Conservation (phyloP, 345 rosid species). For the Ceriops decandra region DNA sequence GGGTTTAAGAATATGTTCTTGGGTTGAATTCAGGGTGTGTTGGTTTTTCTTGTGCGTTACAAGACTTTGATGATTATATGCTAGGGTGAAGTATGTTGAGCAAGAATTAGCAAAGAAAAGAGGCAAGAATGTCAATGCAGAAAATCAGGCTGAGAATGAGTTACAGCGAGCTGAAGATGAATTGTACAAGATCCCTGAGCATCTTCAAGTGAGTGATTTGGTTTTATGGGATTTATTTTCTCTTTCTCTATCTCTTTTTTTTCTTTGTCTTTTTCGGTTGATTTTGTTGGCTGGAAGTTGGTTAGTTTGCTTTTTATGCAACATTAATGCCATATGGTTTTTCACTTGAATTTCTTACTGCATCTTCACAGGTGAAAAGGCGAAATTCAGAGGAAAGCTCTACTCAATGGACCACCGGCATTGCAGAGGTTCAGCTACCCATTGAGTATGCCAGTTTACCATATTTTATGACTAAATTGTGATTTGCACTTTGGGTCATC, state of each 20-base stretch:
- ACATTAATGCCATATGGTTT: not conserved
- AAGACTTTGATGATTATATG: not conserved
- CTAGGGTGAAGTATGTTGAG: slow-evolving; percentile 77
- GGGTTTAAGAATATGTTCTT: no score
- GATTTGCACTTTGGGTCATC: slow-evolving; percentile 5
- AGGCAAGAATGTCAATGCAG: slow-evolving; percentile 52
- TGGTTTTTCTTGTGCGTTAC: not conserved
- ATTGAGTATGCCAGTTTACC: slow-evolving; percentile 56
- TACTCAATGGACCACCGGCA: slow-evolving; percentile 98
- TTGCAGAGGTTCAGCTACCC: slow-evolving; percentile 95
- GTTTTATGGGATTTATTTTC: not conserved
- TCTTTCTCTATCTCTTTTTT: no score
- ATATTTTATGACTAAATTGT: not conserved
- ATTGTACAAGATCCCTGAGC: slow-evolving; percentile 84
- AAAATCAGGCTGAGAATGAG: slow-evolving; percentile 63
- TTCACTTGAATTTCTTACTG: slow-evolving; percentile 4
- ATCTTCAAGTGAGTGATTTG: slow-evolving; percentile 64
- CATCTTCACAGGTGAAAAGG: slow-evolving; percentile 58
- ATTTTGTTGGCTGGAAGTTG: not conserved
- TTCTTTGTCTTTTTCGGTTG: not conserved
- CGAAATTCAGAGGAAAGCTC: slow-evolving; percentile 95
- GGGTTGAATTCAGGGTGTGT: no score
- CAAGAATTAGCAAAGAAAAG: slow-evolving; percentile 90
- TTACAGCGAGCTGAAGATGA: slow-evolving; percentile 80
- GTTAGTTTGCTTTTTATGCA: not conserved